Evolutionary conservation across 2,329 filamentous ascomycete species (phyloP).

Genomic region (Beauveria brongniartii): DNA sequence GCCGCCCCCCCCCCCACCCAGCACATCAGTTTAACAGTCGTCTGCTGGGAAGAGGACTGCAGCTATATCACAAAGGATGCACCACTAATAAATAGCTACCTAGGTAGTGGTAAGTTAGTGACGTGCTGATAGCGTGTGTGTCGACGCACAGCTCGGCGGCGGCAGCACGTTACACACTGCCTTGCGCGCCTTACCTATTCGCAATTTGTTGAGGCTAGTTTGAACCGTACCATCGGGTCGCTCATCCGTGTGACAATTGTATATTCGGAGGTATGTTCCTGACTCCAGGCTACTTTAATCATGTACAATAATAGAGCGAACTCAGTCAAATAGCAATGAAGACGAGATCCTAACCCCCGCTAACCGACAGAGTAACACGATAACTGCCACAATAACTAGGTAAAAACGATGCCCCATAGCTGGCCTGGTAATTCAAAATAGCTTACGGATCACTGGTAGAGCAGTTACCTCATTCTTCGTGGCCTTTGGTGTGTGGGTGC

Average conservation of each 20-base stretch:
- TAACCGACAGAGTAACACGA: not conserved
- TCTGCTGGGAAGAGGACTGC: not conserved
- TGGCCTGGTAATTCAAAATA: not conserved
- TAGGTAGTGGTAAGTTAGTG: not conserved
- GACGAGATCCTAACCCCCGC: not conserved
- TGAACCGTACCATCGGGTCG: not conserved
- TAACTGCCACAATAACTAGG: not conserved
- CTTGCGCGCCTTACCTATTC: not conserved
- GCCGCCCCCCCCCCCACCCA: too few species aligned
- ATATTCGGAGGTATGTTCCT: not conserved
- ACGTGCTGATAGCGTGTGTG: not conserved
- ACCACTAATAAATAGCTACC: not conserved
- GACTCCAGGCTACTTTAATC: too few species aligned
- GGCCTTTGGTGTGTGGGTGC: not conserved
- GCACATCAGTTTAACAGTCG: not conserved
- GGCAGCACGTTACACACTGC: not conserved
- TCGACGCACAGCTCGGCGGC: not conserved
- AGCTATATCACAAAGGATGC: not conserved
- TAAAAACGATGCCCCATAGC: not conserved
- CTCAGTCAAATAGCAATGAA: not conserved
- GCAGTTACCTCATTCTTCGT: not conserved
- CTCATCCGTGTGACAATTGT: not conserved
- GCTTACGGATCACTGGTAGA: not conserved
- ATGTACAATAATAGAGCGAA: too few species aligned
- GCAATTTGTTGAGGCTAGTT: not conserved